Percentiles rank a stretch among this genome's conserved stretches.
Evolutionary conservation across 2,329 filamentous ascomycete species (phyloP).

Genomic region (Tetracladium maxilliforme): DNA sequence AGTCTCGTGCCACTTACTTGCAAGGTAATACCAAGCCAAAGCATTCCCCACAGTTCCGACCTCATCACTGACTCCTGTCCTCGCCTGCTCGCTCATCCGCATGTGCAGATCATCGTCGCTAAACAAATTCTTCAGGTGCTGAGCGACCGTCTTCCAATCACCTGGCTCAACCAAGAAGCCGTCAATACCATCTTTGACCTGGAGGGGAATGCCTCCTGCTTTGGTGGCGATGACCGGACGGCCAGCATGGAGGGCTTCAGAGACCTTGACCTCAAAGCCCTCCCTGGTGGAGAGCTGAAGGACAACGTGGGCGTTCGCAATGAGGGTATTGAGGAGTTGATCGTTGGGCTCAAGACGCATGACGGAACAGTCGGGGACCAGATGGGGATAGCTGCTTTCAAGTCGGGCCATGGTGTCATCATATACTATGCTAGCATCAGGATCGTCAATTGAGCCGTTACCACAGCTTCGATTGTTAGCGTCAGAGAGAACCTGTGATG

Average conservation of each 20-base stretch:
- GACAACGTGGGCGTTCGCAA: slow-evolving; percentile 57
- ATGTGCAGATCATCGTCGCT: slow-evolving; percentile 48
- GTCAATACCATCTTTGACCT: slow-evolving; percentile 56
- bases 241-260: slow-evolving; percentile 68
- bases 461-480: slow-evolving; percentile 36
- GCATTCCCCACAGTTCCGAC: slow-evolving; percentile 71
- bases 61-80: slow-evolving; percentile 59
- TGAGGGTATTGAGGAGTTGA: slow-evolving; percentile 63
- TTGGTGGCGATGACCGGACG: slow-evolving; percentile 62
- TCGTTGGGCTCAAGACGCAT: slow-evolving; percentile 68
- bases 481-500: no score
- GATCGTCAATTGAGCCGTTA: slow-evolving; percentile 70
- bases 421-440: slow-evolving; percentile 58
- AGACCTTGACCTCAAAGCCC: slow-evolving; percentile 79
- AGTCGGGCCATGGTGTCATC: slow-evolving; percentile 57
- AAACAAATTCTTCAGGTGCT: slow-evolving; percentile 51
- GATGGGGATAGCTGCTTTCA: slow-evolving; percentile 43
- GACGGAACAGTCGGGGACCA: slow-evolving; percentile 53
- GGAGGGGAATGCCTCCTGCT: slow-evolving; percentile 68
- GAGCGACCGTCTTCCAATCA: slow-evolving; percentile 55
- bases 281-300: slow-evolving; percentile 71
- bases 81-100: slow-evolving; percentile 50
- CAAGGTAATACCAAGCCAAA: slow-evolving; percentile 65
- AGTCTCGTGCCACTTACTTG: slow-evolving; percentile 44
- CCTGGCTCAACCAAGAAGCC: slow-evolving; percentile 62